phyloP scores from a whole-genome alignment of 164 flowering plant species.

The Amborella trichopoda region DNA sequence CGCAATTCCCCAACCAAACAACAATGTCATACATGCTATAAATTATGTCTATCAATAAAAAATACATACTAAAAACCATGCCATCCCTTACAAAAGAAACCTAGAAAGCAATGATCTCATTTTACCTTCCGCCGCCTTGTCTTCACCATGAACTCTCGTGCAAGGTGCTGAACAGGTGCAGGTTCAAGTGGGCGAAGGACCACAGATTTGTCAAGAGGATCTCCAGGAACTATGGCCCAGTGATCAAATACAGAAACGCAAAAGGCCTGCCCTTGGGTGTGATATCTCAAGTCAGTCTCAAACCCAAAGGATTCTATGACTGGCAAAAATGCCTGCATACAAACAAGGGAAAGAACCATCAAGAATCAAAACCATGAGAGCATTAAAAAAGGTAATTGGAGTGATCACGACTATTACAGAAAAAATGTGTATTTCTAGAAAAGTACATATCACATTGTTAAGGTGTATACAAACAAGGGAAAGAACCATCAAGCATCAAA shows the following conservation, averaged over 20 bases:
- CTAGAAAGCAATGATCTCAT: too few species aligned
- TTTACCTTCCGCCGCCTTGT: conserved; percentile 97
- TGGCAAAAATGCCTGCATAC: conserved; percentile 78
- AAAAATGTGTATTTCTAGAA: too few species aligned
- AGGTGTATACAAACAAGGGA: conserved; percentile 17
- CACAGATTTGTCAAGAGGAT: conserved; percentile 89
- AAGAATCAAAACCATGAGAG: not conserved
- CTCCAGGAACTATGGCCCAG: conserved; percentile 98
- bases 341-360: conserved; percentile 2
- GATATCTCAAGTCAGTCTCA: conserved; percentile 95
- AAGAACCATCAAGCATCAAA: conserved; percentile 1
- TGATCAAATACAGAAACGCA: conserved; percentile 80
- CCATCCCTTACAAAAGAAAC: too few species aligned
- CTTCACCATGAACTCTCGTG: conserved; percentile 98
- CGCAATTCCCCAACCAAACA: conserved; percentile 1
- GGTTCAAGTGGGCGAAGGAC: conserved; percentile 94
- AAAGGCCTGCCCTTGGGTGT: conserved; percentile 97
- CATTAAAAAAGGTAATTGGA: not conserved
- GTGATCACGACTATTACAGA: not conserved
- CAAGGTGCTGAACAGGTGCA: conserved; percentile 95
- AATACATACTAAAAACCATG: too few species aligned
- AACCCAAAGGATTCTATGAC: conserved; percentile 98
- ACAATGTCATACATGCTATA: too few species aligned
- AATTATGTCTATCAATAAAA: too few species aligned
- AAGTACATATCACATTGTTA: too few species aligned